phyloP scores from a whole-genome alignment of 2,329 filamentous ascomycete genomes.

The Lachnum nothofagi region DNA sequence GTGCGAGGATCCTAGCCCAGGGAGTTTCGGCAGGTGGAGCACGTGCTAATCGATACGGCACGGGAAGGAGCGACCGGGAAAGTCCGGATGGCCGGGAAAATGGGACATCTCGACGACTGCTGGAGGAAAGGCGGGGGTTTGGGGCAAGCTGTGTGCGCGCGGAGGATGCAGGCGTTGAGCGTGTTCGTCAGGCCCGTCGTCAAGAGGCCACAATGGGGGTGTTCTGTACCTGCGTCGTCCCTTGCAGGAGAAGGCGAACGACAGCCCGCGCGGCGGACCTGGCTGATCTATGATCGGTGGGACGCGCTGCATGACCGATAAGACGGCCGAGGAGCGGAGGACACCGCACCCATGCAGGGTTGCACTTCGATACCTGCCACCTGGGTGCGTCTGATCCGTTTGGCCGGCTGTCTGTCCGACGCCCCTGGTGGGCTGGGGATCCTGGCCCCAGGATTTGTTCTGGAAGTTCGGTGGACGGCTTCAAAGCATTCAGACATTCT shows the following conservation, averaged over 20 bases:
- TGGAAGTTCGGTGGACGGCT: constrained; percentile 22
- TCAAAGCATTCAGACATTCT: neutral
- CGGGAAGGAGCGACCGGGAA: constrained; percentile 21
- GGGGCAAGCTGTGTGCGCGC: constrained; percentile 4
- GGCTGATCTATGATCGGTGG: constrained; percentile 7
- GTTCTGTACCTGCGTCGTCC: constrained; percentile 30
- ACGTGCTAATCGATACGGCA: constrained; percentile 18
- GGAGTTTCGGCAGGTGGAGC: neutral
- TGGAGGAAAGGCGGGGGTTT: constrained; percentile 2
- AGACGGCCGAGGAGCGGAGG: constrained; percentile 1
- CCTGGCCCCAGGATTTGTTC: constrained; percentile 10
- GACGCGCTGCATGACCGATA: constrained; percentile 7
- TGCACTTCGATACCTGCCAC: neutral
- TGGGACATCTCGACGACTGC: neutral
- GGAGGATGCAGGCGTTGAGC: no score
- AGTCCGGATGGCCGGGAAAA: constrained; percentile 11
- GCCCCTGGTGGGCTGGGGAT: neutral
- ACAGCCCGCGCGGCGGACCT: constrained; percentile 2
- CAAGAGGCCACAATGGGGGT: no score
- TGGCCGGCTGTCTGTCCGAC: neutral
- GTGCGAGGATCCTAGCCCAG: constrained; percentile 3
- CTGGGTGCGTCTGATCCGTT: neutral
- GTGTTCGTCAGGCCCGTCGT: no score
- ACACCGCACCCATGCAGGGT: neutral
- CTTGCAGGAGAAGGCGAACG: constrained; percentile 21